Evolutionary conservation across 2,329 filamentous ascomycete species (phyloP).

Genomic region (Aspergillus clavatus): DNA sequence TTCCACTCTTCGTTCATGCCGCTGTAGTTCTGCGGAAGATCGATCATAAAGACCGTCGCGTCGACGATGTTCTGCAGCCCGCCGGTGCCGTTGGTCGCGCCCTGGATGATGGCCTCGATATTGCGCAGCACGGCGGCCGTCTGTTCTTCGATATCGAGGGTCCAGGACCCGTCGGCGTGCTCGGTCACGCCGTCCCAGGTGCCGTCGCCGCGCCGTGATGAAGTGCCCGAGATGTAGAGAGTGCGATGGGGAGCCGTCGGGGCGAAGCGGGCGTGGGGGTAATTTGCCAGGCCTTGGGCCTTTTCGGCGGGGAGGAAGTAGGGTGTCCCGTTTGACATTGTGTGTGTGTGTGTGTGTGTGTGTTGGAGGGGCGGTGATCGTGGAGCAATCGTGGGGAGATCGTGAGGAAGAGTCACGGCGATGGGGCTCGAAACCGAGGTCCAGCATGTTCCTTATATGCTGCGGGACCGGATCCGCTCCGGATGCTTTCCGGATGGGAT

Average conservation of each 20-base stretch:
- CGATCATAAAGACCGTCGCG: constrained; percentile 39
- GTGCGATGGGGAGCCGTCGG: constrained; percentile 29
- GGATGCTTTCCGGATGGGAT: not conserved
- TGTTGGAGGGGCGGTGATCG: not conserved
- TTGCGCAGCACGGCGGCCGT: constrained; percentile 38
- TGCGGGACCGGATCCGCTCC: not conserved
- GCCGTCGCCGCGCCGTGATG: constrained; percentile 35
- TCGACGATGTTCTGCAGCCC: constrained; percentile 38
- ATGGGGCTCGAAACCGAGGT: not conserved
- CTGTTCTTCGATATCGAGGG: constrained; percentile 35
- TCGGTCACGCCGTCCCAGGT: constrained; percentile 35
- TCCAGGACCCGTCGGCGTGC: constrained; percentile 31
- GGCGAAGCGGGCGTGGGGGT: constrained; percentile 35
- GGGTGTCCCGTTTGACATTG: constrained; percentile 27
- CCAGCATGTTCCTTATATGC: not conserved
- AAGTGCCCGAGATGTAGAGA: constrained; percentile 41
- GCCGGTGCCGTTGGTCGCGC: constrained; percentile 34
- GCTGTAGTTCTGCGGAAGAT: constrained; percentile 39
- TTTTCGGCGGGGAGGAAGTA: constrained; percentile 29
- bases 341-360: not conserved
- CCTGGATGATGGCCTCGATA: constrained; percentile 38
- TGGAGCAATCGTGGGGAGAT: too few species aligned
- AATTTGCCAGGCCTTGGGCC: constrained; percentile 29
- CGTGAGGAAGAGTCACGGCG: too few species aligned
- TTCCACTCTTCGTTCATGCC: constrained; percentile 48